Conservation (phyloP, 208 protist genomes). For the Trypanosoma mega region DNA sequence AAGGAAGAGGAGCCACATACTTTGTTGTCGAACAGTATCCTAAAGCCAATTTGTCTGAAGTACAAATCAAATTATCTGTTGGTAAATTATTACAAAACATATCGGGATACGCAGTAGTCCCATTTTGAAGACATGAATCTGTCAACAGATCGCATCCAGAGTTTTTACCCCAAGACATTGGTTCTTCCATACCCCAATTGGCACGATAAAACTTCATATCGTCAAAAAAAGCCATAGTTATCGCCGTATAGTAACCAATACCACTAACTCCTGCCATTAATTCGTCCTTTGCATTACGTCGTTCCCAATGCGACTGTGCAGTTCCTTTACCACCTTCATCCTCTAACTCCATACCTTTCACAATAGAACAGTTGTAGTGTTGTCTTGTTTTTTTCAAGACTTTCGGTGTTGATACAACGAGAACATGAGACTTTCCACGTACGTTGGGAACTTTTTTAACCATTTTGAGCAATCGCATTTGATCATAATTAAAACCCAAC, state of each 20-base stretch:
- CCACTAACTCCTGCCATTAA: conserved; percentile 55
- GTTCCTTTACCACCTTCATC: conserved; percentile 47
- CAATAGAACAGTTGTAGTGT: conserved; percentile 69
- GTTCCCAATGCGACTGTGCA: conserved; percentile 85
- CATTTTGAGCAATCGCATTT: conserved; percentile 5
- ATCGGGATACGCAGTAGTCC: conserved; percentile 28
- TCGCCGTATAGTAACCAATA: conserved; percentile 43
- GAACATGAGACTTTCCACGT: not conserved
- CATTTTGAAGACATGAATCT: conserved; percentile 38
- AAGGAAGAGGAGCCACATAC: not conserved
- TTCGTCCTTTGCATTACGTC: conserved; percentile 76
- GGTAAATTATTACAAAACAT: conserved; percentile 45
- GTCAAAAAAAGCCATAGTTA: conserved; percentile 83
- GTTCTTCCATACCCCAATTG: conserved; percentile 56
- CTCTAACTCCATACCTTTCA: conserved; percentile 75
- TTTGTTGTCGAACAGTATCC: conserved; percentile 26
- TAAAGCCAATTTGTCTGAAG: conserved; percentile 24
- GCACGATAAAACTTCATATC: conserved; percentile 78
- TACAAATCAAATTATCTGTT: conserved; percentile 25
- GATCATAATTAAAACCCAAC: conserved; percentile 24
- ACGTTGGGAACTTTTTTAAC: not conserved
- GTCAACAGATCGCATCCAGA: conserved; percentile 54
- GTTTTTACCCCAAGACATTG: conserved; percentile 68
- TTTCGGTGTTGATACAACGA: conserved; percentile 10
- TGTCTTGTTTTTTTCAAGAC: conserved; percentile 34